Conservation (phyloP, 2,329 filamentous ascomycete genomes). For the Colletotrichum sp. region DNA sequence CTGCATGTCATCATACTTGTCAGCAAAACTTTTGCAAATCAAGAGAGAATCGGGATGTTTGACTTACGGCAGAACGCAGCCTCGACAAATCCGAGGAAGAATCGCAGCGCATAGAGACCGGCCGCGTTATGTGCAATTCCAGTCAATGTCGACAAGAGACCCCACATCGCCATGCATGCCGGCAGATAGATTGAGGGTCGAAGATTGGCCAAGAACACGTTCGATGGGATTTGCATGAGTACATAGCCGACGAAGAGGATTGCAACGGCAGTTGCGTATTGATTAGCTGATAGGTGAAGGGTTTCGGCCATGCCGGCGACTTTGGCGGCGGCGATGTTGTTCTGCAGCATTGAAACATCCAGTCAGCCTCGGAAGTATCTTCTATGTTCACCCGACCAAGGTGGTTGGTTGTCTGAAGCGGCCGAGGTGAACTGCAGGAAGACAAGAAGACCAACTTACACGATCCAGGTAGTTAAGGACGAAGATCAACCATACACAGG, state of each 20-base stretch:
- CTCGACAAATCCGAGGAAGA: conserved; percentile 68
- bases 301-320: neutral
- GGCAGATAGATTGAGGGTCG: conserved; percentile 36
- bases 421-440: neutral
- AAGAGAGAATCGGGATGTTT: neutral
- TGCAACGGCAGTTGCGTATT: neutral
- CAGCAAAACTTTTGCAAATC: neutral
- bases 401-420: neutral
- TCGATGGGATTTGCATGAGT: conserved; percentile 33
- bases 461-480: neutral
- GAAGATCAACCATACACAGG: neutral
- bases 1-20: conserved; percentile 30
- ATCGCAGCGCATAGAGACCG: conserved; percentile 69
- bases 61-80: neutral
- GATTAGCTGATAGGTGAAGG: neutral
- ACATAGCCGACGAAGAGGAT: conserved; percentile 24
- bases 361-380: neutral
- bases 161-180: conserved; percentile 38
- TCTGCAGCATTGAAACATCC: neutral
- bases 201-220: conserved; percentile 32
- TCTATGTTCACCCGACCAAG: neutral
- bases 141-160: neutral
- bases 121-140: neutral
- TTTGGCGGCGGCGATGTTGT: neutral
- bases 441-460: neutral